Conservation (phyloP, 805 yeast genomes). For the Yarrowia sp. region DNA sequence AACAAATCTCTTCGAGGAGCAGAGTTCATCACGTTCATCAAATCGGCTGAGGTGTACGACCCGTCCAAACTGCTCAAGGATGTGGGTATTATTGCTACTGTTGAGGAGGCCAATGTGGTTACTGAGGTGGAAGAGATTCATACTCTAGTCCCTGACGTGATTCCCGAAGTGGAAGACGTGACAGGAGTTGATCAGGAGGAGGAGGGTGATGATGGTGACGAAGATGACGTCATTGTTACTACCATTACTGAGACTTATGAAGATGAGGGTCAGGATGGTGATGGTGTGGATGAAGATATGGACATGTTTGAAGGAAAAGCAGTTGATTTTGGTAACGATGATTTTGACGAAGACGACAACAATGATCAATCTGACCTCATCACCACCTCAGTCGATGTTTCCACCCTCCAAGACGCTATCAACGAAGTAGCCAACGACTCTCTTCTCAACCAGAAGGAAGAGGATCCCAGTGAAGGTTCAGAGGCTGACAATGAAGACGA, state of each 20-base stretch:
- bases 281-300: not conserved
- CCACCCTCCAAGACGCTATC: conserved; percentile 2
- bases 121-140: not conserved
- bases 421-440: not conserved
- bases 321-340: not conserved
- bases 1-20: conserved; percentile 15
- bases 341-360: not conserved
- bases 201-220: not conserved
- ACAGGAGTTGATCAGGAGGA: not conserved
- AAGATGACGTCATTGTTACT: not conserved
- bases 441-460: not conserved
- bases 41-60: conserved; percentile 12
- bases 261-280: not conserved
- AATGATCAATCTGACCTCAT: not conserved
- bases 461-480: not conserved
- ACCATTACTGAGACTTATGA: not conserved
- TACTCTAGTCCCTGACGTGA: not conserved
- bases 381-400: not conserved
- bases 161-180: conserved; percentile 1
- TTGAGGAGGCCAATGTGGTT: not conserved
- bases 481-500: conserved; percentile 8
- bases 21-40: conserved; percentile 5
- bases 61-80: conserved; percentile 4
- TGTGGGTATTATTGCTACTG: not conserved
- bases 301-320: not conserved